Evolutionary conservation across 352 stramenopile genomes (phyloP).

Genomic region (Aphanomyces euteiches): DNA sequence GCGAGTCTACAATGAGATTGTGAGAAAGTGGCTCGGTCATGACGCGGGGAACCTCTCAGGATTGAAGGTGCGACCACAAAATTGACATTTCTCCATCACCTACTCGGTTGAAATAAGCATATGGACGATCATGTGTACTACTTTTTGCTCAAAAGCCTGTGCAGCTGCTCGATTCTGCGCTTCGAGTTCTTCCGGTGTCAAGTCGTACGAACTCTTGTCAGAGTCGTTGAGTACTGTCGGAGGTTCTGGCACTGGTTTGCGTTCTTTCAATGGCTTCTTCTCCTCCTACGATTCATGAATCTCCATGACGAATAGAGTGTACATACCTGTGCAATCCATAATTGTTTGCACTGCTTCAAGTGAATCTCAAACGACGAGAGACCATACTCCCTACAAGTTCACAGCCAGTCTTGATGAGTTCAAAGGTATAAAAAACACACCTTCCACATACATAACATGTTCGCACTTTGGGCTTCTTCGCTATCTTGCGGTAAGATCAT

Average conservation of each 20-base stretch:
- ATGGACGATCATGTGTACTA: not conserved
- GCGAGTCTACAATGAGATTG: constrained; percentile 11
- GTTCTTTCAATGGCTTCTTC: constrained; percentile 56
- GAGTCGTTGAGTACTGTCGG: constrained; percentile 42
- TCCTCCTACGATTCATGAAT: constrained; percentile 44
- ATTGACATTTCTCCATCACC: constrained; percentile 75
- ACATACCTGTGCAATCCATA: constrained; percentile 62
- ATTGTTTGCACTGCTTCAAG: constrained; percentile 80
- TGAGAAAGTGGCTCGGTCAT: not conserved
- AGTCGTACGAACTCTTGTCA: constrained; percentile 32
- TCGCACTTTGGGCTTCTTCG: constrained; percentile 53
- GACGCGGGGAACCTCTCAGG: constrained; percentile 4
- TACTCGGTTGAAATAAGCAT: constrained; percentile 34
- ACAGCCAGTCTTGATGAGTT: not conserved
- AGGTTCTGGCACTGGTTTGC: constrained; percentile 60
- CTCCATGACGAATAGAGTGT: not conserved
- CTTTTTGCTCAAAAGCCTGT: constrained; percentile 45
- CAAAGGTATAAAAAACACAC: not conserved
- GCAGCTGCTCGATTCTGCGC: constrained; percentile 60
- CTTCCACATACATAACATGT: constrained; percentile 75
- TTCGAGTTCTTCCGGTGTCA: constrained; percentile 59
- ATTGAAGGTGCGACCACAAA: constrained; percentile 63
- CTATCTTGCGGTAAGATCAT: not conserved
- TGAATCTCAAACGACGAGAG: constrained; percentile 82
- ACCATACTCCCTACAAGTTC: constrained; percentile 47